A percentile compares a stretch with the other conserved stretches of the same genome.
phyloP scores from a whole-genome alignment of 306 rosid genomes.

The Cicer pinnatifidum region DNA sequence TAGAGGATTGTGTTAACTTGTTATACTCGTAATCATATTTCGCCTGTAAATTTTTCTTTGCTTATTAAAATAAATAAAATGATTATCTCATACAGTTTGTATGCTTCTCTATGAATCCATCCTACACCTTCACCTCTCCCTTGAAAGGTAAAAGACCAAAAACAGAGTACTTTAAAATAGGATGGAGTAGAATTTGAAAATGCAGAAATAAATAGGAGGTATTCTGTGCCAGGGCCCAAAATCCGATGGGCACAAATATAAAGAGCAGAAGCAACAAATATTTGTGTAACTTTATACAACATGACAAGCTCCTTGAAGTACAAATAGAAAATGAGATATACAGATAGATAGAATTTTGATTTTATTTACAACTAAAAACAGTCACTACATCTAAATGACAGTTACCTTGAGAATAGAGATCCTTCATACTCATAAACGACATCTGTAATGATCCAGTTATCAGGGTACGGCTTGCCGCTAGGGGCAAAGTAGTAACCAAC shows the following conservation, averaged over 20 bases:
- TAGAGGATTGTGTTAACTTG: not conserved
- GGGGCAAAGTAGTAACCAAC: constrained; percentile 99
- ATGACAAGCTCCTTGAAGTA: constrained; percentile 25
- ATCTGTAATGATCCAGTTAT: constrained; percentile 97
- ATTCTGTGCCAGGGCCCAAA: constrained; percentile 6
- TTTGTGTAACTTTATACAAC: constrained; percentile 16
- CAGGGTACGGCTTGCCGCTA: constrained; percentile 99
- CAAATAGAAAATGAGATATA: not conserved
- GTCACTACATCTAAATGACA: not conserved
- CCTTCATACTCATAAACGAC: constrained; percentile 85
- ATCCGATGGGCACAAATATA: constrained; percentile 20
- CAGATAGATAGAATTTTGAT: constrained; percentile 12
- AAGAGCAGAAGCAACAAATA: constrained; percentile 10
- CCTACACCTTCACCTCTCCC: constrained; percentile 27
- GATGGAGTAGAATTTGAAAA: constrained; percentile 19
- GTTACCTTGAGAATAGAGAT: constrained; percentile 79
- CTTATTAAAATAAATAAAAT: not conserved
- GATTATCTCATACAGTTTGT: constrained; percentile 14
- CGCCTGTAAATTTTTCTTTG: not conserved
- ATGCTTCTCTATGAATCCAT: constrained; percentile 32
- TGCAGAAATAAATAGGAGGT: constrained; percentile 18
- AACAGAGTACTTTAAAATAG: constrained; percentile 27
- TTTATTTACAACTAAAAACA: constrained; percentile 37
- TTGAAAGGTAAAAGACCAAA: constrained; percentile 26
- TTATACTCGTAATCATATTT: not conserved